Evolutionary conservation across 352 stramenopile genomes (phyloP).

Genomic region (Phytopythium aichiense): DNA sequence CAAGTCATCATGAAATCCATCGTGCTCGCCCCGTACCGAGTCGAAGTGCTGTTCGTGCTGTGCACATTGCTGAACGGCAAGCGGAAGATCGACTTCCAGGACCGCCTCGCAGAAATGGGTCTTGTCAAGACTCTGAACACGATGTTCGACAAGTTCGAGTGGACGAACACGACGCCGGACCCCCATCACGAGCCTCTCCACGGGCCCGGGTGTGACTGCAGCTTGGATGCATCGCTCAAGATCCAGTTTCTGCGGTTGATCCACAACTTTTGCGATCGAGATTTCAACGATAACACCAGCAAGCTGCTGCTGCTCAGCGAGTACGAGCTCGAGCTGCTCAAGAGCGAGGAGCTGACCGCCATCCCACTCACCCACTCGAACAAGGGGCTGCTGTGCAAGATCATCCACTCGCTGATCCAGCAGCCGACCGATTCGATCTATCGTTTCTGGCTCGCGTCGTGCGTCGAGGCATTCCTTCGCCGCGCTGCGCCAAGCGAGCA

Average conservation of each 20-base stretch:
- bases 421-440: slow-evolving; percentile 94
- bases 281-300: slow-evolving; percentile 84
- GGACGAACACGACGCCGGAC: slow-evolving; percentile 48
- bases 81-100: slow-evolving; percentile 91
- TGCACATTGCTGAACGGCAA: slow-evolving; percentile 95
- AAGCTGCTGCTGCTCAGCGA: slow-evolving; percentile 80
- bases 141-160: slow-evolving; percentile 95
- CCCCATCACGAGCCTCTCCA: slow-evolving; percentile 58
- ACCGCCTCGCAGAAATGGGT: slow-evolving; percentile 81
- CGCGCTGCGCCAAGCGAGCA: slow-evolving; percentile 83
- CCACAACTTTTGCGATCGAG: slow-evolving; percentile 96
- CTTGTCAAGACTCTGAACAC: slow-evolving; percentile 88
- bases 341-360: slow-evolving; percentile 31
- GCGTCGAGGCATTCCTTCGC: slow-evolving; percentile 93
- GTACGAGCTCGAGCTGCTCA: slow-evolving; percentile 53
- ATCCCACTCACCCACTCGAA: slow-evolving; percentile 64
- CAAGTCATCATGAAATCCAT: slow-evolving; percentile 92
- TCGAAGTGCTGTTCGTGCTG: slow-evolving; percentile 96
- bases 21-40: slow-evolving; percentile 89
- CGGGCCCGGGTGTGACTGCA: slow-evolving; percentile 91
- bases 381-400: slow-evolving; percentile 89
- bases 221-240: slow-evolving; percentile 91
- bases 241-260: slow-evolving; percentile 95
- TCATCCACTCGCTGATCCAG: slow-evolving; percentile 85
- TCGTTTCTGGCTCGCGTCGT: slow-evolving; percentile 95